Conservation (phyloP, 805 yeast species). For the Sugiyamaella valdiviana region DNA sequence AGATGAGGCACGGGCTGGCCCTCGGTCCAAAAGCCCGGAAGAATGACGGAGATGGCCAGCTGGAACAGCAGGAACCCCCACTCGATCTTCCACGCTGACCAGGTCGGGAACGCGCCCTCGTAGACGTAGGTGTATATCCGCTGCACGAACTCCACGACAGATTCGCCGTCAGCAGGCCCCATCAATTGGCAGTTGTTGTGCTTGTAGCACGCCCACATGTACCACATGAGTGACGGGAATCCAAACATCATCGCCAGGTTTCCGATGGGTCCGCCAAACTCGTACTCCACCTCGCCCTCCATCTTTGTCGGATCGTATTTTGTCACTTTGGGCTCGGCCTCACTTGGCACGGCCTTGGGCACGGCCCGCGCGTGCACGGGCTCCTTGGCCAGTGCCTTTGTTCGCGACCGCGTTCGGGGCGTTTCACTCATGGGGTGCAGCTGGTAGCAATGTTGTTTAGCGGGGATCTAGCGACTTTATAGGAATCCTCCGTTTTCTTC, state of each 20-base stretch:
- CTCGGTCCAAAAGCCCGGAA: slow-evolving; percentile 92
- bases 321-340: slow-evolving; percentile 6
- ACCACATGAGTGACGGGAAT: slow-evolving; percentile 90
- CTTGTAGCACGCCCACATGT: slow-evolving; percentile 88
- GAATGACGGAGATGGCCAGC: slow-evolving; percentile 63
- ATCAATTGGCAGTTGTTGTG: slow-evolving; percentile 73
- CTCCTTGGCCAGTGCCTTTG: slow-evolving; percentile 2
- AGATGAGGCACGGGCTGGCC: slow-evolving; percentile 89
- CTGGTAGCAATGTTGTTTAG: too few relatives aligned
- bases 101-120: slow-evolving; percentile 41
- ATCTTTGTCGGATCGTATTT: slow-evolving; percentile 18
- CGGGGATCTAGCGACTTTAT: too few relatives aligned
- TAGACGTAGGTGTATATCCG: slow-evolving; percentile 39
- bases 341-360: too few relatives aligned
- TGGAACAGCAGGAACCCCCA: slow-evolving; percentile 64
- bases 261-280: slow-evolving; percentile 91
- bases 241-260: slow-evolving; percentile 87
- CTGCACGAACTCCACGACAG: slow-evolving; percentile 40
- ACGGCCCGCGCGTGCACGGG: neutral
- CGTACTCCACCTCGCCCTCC: slow-evolving; percentile 40
- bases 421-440: neutral
- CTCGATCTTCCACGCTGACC: slow-evolving; percentile 63
- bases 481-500: too few relatives aligned
- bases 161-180: slow-evolving; percentile 52
- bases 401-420: slow-evolving; percentile 1